Evolutionary conservation across 352 stramenopile species (phyloP).

Genomic region (Thalassiosira livingstoniorum): DNA sequence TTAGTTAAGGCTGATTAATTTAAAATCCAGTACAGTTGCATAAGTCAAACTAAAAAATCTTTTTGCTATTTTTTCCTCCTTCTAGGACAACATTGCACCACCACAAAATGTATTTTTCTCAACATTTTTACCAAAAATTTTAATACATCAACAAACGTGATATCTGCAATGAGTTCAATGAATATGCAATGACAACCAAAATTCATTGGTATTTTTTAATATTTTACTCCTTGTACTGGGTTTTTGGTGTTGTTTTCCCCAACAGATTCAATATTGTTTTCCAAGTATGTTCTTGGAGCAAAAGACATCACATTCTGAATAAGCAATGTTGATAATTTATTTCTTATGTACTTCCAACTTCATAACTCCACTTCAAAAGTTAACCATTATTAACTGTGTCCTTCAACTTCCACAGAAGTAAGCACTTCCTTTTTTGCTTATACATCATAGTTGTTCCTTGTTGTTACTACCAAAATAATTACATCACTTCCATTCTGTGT

Average conservation of each 20-base stretch:
- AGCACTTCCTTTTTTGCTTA: background rate
- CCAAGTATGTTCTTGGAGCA: slow-evolving; percentile 40
- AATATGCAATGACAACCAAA: slow-evolving; percentile 11
- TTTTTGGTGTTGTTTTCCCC: slow-evolving; percentile 28
- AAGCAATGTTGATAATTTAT: background rate
- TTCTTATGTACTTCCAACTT: slow-evolving; percentile 17
- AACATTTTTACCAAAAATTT: slow-evolving; percentile 36
- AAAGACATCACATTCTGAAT: background rate
- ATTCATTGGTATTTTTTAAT: slow-evolving; percentile 28
- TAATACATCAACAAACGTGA: slow-evolving; percentile 56
- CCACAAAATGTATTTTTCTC: slow-evolving; percentile 18
- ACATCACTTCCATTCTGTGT: background rate
- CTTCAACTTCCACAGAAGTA: no score
- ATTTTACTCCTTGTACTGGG: background rate
- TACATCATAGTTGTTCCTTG: background rate
- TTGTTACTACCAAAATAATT: background rate
- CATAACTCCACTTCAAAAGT: background rate
- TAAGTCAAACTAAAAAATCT: slow-evolving; percentile 15
- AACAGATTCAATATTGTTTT: slow-evolving; percentile 20
- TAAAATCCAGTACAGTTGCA: slow-evolving; percentile 36
- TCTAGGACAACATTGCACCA: slow-evolving; percentile 3
- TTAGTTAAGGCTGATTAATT: no score
- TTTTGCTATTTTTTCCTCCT: background rate
- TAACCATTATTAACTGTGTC: background rate
- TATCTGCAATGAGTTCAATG: slow-evolving; percentile 32